Evolutionary conservation across 306 rosid species (phyloP).

Genomic region (Lablab purpureus): DNA sequence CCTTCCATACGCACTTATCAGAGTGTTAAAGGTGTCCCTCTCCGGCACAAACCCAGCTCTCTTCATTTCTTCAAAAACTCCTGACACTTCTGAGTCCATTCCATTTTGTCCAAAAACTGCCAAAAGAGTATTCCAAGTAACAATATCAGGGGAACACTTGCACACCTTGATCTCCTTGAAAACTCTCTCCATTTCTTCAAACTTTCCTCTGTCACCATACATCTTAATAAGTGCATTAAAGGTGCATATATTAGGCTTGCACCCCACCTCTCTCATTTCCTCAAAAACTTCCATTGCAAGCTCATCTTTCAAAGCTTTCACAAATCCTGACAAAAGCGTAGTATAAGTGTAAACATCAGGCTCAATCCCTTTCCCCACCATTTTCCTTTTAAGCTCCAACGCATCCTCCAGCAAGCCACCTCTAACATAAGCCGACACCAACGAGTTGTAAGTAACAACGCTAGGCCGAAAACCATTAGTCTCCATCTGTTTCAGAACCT

Average conservation of each 20-base stretch:
- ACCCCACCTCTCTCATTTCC: slow-evolving; percentile 76
- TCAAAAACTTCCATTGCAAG: slow-evolving; percentile 63
- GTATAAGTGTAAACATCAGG: slow-evolving; percentile 86
- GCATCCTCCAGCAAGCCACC: slow-evolving; percentile 83
- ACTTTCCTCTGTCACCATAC: slow-evolving; percentile 85
- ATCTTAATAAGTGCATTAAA: slow-evolving; percentile 86
- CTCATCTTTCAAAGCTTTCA: slow-evolving; percentile 76
- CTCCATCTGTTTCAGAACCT: slow-evolving; percentile 84
- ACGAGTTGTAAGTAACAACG: slow-evolving; percentile 74
- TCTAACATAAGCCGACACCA: slow-evolving; percentile 79
- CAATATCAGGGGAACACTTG: slow-evolving; percentile 71
- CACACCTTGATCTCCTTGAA: slow-evolving; percentile 72
- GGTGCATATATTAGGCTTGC: slow-evolving; percentile 88
- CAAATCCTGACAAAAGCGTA: slow-evolving; percentile 80
- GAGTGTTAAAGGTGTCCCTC: slow-evolving; percentile 84
- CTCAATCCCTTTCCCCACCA: slow-evolving; percentile 72
- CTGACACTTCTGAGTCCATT: slow-evolving; percentile 76
- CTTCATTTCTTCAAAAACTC: slow-evolving; percentile 83
- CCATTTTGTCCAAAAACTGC: slow-evolving; percentile 90
- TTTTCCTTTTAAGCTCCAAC: slow-evolving; percentile 60
- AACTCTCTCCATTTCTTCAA: slow-evolving; percentile 77
- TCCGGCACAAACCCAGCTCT: slow-evolving; percentile 88
- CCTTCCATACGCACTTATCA: slow-evolving; percentile 83
- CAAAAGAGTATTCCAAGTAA: slow-evolving; percentile 88
- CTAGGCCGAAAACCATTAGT: slow-evolving; percentile 61